Conservation (phyloP, 768 basidiomycete species). For the Phallus indusiatus region DNA sequence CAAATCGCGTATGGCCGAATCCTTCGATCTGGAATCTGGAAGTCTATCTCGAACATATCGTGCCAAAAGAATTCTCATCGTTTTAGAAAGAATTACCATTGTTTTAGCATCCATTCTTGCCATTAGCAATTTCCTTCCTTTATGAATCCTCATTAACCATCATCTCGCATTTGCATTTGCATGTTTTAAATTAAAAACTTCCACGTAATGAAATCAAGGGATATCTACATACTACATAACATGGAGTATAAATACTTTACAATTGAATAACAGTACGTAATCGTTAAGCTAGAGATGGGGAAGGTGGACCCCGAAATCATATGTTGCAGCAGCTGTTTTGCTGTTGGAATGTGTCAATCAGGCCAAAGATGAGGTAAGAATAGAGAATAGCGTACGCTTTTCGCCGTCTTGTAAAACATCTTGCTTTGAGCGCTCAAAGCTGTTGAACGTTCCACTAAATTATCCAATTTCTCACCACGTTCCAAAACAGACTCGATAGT, state of each 20-base stretch:
- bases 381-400: slow-evolving; percentile 64
- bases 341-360: not conserved
- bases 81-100: not conserved
- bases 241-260: too few relatives aligned
- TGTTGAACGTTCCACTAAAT: slow-evolving; percentile 88
- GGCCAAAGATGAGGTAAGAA: not conserved
- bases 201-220: too few relatives aligned
- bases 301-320: not conserved
- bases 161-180: too few relatives aligned
- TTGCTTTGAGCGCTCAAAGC: slow-evolving; percentile 84
- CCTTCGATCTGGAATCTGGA: not conserved
- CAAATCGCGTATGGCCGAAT: not conserved
- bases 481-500: slow-evolving; percentile 96
- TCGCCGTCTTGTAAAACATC: slow-evolving; percentile 99
- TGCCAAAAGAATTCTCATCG: not conserved
- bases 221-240: too few relatives aligned
- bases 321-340: not conserved
- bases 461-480: slow-evolving; percentile 94
- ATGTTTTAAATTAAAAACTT: too few relatives aligned
- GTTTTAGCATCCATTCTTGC: not conserved
- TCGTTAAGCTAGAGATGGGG: too few relatives aligned
- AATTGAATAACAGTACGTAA: too few relatives aligned
- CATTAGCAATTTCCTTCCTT: not conserved
- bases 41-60: not conserved
- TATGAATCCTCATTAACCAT: too few relatives aligned